Percentiles rank a stretch among this genome's conserved stretches.
phyloP scores from a whole-genome alignment of 192 early-diverging fungal genomes.

The Bifiguratus adelaidae region DNA sequence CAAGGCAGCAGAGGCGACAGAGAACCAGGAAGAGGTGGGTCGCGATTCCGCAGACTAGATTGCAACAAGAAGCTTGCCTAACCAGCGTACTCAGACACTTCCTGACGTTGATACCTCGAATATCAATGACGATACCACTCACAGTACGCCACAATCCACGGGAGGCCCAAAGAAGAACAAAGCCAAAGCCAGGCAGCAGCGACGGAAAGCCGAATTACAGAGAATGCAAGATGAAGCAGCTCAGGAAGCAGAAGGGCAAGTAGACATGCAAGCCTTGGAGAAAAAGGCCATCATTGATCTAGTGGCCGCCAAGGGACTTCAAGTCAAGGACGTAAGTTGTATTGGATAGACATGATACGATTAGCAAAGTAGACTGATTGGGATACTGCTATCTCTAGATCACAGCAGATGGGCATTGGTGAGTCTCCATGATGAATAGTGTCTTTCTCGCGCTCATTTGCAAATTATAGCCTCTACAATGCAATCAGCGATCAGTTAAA shows the following conservation, averaged over 20 bases:
- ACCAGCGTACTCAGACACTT: too few species aligned
- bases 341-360: not conserved
- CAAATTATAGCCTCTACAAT: conserved; percentile 58
- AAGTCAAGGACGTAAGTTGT: conserved; percentile 41
- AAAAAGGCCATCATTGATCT: conserved; percentile 50
- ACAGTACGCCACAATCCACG: conserved; percentile 5
- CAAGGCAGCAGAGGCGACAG: not conserved
- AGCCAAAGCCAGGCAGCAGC: conserved; percentile 41
- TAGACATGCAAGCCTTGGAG: conserved; percentile 70
- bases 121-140: conserved; percentile 7
- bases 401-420: conserved; percentile 88
- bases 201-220: conserved; percentile 60
- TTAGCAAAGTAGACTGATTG: not conserved
- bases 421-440: conserved; percentile 2
- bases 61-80: conserved; percentile 12
- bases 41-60: conserved; percentile 8
- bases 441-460: not conserved
- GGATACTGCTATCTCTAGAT: conserved; percentile 28
- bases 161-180: conserved; percentile 38
- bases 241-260: conserved; percentile 59
- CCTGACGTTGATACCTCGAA: conserved; percentile 7
- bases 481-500: conserved; percentile 76
- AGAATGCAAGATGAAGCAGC: conserved; percentile 63
- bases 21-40: not conserved
- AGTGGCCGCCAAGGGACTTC: conserved; percentile 39